Conservation (phyloP, 106 monocot genomes). For the Triglochin maritima region DNA sequence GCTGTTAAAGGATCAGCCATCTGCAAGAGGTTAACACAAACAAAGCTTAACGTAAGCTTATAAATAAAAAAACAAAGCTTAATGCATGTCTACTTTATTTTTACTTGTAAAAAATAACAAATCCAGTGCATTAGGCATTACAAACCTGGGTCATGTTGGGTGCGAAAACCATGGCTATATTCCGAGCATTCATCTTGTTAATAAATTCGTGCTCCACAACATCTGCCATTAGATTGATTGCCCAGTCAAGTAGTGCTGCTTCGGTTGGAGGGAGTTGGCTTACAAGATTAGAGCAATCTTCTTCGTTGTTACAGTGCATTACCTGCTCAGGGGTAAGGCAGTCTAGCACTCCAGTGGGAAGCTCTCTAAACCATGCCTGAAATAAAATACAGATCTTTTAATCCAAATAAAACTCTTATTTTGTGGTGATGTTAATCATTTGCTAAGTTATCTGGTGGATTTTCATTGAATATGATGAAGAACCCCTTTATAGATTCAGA, state of each 20-base stretch:
- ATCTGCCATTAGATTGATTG: constrained; percentile 83
- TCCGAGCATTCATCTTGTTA: constrained; percentile 93
- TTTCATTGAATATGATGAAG: too few species aligned
- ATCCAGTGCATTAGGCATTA: background rate
- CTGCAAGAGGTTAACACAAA: constrained; percentile 16
- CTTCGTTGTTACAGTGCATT: constrained; percentile 74
- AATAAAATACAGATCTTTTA: too few species aligned
- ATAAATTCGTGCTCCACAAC: constrained; percentile 54
- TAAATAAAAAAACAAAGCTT: too few species aligned
- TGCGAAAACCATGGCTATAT: constrained; percentile 91
- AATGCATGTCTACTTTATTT: too few species aligned
- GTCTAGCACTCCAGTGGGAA: constrained; percentile 73
- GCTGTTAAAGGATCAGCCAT: constrained; percentile 91
- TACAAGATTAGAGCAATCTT: constrained; percentile 51
- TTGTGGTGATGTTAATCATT: background rate
- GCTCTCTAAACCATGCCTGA: constrained; percentile 96
- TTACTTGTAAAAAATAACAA: too few species aligned
- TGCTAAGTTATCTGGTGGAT: too few species aligned
- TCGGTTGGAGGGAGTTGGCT: constrained; percentile 45
- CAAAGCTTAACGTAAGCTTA: background rate
- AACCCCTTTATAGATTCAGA: too few species aligned
- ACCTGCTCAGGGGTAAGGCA: constrained; percentile 66
- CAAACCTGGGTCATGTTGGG: constrained; percentile 93
- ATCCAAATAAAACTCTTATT: background rate
- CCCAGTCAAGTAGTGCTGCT: constrained; percentile 77